Base-by-base conservation (phyloP, 2,329 filamentous ascomycete genomes). In the Ramichloridium luteum region DNA sequence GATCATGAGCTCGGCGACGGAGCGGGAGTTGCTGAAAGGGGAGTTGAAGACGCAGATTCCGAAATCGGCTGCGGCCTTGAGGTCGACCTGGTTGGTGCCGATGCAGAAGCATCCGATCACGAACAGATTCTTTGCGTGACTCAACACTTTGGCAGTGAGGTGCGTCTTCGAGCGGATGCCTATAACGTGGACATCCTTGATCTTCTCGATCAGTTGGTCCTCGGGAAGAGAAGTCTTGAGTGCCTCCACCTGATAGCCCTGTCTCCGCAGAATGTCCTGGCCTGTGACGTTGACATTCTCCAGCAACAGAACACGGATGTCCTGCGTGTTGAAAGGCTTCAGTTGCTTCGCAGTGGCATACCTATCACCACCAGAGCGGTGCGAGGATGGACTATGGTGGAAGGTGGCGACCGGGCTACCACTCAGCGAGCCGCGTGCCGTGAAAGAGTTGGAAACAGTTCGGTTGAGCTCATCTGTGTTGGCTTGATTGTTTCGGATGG, bases 21-120 rank as follows among this genome's bases (percentile, higher is more conserved):
- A 93, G 56, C 90, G 80, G 6, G 88, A 96, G 64, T 98, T 98
- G 62, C 82, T 86, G 62, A 98, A 98, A 2, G 90, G 90, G 27
- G 90, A 96, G 64, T 98, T 98, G 74, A 98, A 98, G 43, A 98
- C 90, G 20, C 86, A 85, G 55, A 96, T 93, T 45, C 90, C 85
- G 53, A 81, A 74, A 46, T 71, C 69, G 28, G 84, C 84, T 16
- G 85, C 84, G 53, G 75, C 88, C 39, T 83, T 72, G 38, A 93
- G 74, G 55, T 93, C 79, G 44, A 93, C 85, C 58, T 93, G 85
- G 64, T 93, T 96, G 35, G 90, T 98, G 44, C 90, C 90, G 50
- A 98, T 98, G 59, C 90, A 98, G 71, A 98, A 98, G 65, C 90
- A 98, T 39, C 90, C 90, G 48, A 96, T 75, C 40, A 94, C 90